Evolutionary conservation across 75 land plant species (phyloP).

Genomic region (Pinus albicaulis): DNA sequence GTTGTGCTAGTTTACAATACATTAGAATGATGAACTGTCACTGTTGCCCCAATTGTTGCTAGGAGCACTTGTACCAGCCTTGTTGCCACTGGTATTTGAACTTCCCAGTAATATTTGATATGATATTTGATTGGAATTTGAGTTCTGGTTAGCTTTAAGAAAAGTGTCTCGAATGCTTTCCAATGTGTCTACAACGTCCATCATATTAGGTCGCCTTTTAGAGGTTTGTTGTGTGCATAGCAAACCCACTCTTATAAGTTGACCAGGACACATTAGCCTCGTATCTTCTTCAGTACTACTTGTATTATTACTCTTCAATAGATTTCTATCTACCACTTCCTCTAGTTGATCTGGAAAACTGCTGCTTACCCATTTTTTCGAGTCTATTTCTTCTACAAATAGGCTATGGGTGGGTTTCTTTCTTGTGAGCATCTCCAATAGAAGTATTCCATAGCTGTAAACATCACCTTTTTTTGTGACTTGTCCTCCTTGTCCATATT

Average conservation of each 20-base stretch:
- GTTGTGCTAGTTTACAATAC: no score
- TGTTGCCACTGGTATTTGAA: not conserved
- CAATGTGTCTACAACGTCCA: slow-evolving; percentile 17
- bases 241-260: not conserved
- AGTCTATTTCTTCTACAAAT: not conserved
- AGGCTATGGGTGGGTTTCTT: not conserved
- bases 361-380: not conserved
- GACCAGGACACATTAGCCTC: not conserved
- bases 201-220: slow-evolving; percentile 18
- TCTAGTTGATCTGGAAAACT: not conserved
- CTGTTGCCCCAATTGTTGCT: no score
- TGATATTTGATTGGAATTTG: not conserved
- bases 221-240: slow-evolving; percentile 13
- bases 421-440: not conserved
- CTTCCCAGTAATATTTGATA: not conserved
- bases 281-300: not conserved
- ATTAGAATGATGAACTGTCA: no score
- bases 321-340: not conserved
- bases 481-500: not conserved
- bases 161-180: not conserved
- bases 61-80: not conserved
- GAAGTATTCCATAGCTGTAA: not conserved
- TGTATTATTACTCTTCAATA: not conserved
- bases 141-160: not conserved
- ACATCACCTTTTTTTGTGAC: slow-evolving; percentile 2